A percentile compares a stretch with the other conserved stretches of the same genome.
These are phyloP conservation scores for Aspergillus sclerotioniger DNA, from an alignment of 495 filamentous ascomycete species.

Conservation along the genomic window DNA sequence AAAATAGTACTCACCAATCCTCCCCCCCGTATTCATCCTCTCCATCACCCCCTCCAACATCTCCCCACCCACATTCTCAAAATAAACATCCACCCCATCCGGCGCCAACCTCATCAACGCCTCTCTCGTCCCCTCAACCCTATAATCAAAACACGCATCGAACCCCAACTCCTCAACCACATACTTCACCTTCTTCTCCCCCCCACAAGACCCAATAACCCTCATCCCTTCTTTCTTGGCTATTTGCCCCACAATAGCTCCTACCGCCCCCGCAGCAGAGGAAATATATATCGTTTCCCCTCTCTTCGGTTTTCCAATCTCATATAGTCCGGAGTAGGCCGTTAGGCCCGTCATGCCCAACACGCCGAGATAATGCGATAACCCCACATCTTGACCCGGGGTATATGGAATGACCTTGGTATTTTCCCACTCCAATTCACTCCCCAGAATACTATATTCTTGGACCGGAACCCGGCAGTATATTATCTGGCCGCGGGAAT, in stretches of 20 bases:
- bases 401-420: neutral
- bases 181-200: neutral
- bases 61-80: slow-evolving; percentile 62
- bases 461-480: slow-evolving; percentile 46
- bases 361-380: slow-evolving; percentile 6
- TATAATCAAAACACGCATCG: slow-evolving; percentile 2
- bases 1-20: neutral
- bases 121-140: neutral
- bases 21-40: slow-evolving; percentile 22
- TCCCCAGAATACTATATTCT: slow-evolving; percentile 41
- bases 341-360: slow-evolving; percentile 11
- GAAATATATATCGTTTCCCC: slow-evolving; percentile 11
- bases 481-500: slow-evolving; percentile 55
- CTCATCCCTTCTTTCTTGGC: slow-evolving; percentile 2
- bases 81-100: slow-evolving; percentile 54
- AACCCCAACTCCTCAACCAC: slow-evolving; percentile 6
- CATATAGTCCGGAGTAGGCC: slow-evolving; percentile 6
- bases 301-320: neutral
- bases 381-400: neutral
- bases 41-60: slow-evolving; percentile 53
- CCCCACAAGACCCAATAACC: slow-evolving; percentile 10
- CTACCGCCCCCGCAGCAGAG: slow-evolving; percentile 8
- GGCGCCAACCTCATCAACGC: slow-evolving; percentile 3
- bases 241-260: slow-evolving; percentile 10
- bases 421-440: neutral